A percentile compares a stretch with the other conserved stretches of the same genome.
These are phyloP conservation scores for Wickerhamiella allomyrinae DNA, from an alignment of 805 yeast species.

Conservation along the genomic window DNA sequence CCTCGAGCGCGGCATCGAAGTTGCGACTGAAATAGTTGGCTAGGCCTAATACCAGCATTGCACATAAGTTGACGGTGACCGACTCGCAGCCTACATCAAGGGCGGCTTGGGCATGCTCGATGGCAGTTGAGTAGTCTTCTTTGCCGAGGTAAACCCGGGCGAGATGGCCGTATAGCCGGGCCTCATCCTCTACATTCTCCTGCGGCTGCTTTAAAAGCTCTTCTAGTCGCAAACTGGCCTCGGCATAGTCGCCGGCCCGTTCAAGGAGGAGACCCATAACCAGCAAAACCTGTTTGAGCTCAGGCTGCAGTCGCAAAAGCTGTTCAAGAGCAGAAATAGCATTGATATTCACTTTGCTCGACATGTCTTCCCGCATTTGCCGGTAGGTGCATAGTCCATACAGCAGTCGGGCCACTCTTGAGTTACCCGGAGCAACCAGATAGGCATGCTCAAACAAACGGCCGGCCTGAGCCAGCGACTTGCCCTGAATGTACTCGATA, in stretches of 20 bases:
- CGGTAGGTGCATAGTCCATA: slow-evolving; percentile 47
- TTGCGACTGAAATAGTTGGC: slow-evolving; percentile 48
- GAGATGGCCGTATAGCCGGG: slow-evolving; percentile 16
- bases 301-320: slow-evolving; percentile 35
- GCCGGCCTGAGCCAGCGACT: slow-evolving; percentile 32
- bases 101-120: slow-evolving; percentile 45
- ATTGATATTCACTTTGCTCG: slow-evolving; percentile 12
- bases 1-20: slow-evolving; percentile 50
- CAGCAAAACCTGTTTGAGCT: slow-evolving; percentile 17
- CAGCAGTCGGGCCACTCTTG: slow-evolving; percentile 53
- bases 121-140: slow-evolving; percentile 40
- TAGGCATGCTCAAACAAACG: slow-evolving; percentile 63
- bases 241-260: slow-evolving; percentile 47
- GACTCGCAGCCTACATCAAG: slow-evolving; percentile 32
- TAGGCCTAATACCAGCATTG: slow-evolving; percentile 58
- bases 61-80: slow-evolving; percentile 29
- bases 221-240: slow-evolving; percentile 29
- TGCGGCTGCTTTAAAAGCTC: not conserved
- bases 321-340: slow-evolving; percentile 32
- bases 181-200: not conserved
- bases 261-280: slow-evolving; percentile 34
- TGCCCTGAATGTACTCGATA: slow-evolving; percentile 23
- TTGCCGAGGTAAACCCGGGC: slow-evolving; percentile 59
- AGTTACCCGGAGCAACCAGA: slow-evolving; percentile 58
- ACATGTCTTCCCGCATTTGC: slow-evolving; percentile 17